Conservation (phyloP, 1,284 basidiomycete genomes). For the Pyrrhoderma lamaoense region DNA sequence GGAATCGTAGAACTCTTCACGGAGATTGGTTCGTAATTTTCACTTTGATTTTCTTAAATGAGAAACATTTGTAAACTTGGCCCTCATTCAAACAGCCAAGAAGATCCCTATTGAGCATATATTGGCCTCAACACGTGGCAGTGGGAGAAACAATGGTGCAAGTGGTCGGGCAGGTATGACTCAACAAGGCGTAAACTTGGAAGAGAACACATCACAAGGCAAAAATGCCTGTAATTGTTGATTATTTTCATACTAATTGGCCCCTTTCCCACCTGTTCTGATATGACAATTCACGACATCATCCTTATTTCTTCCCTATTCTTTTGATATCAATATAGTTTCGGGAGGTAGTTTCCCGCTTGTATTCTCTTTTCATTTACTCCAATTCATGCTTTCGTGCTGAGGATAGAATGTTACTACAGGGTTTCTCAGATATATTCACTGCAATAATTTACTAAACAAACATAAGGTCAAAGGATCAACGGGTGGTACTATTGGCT, state of each 20-base stretch:
- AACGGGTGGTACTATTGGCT: neutral
- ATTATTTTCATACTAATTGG: constrained; percentile 17
- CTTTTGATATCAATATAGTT: constrained; percentile 20
- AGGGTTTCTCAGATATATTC: too few relatives aligned
- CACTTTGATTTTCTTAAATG: constrained; percentile 16
- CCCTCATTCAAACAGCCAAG: constrained; percentile 56
- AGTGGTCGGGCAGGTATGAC: constrained; percentile 44
- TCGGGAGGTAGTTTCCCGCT: constrained; percentile 24
- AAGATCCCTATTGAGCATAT: constrained; percentile 95
- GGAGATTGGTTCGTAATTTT: constrained; percentile 77
- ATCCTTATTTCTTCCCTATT: constrained; percentile 3
- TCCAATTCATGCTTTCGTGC: constrained; percentile 17
- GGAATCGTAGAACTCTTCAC: constrained; percentile 97
- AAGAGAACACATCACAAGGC: constrained; percentile 57
- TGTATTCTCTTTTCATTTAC: constrained; percentile 27
- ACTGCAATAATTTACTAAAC: too few relatives aligned
- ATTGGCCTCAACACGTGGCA: constrained; percentile 67
- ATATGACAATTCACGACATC: constrained; percentile 18
- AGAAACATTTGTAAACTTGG: constrained; percentile 9
- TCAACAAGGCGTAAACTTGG: constrained; percentile 61
- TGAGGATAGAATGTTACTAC: neutral
- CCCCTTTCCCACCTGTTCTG: constrained; percentile 16
- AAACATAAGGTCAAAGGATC: too few relatives aligned
- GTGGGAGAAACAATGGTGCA: constrained; percentile 54
- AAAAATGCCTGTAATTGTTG: constrained; percentile 78